These are phyloP conservation scores for Helianthus tuberosus DNA, from an alignment of 129 eudicot genomes.

Conservation along the genomic window DNA sequence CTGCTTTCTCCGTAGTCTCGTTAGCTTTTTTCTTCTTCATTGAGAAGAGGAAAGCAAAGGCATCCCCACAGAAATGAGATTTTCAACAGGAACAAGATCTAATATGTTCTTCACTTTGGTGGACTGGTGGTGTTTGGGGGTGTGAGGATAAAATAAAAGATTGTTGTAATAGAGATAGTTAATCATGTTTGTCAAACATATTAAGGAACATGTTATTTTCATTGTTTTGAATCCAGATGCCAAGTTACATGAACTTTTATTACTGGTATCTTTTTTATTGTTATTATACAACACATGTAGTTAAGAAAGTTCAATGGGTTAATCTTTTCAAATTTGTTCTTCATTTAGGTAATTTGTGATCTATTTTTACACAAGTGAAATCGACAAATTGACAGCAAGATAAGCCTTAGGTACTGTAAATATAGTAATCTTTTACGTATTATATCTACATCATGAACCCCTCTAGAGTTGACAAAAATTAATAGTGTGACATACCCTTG, in stretches of 20 bases:
- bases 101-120: background rate
- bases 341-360: too few species aligned
- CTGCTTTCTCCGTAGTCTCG: conserved; percentile 63
- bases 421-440: conserved; percentile 6
- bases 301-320: too few species aligned
- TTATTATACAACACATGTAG: too few species aligned
- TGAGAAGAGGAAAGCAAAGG: conserved; percentile 70
- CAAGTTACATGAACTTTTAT: conserved; percentile 14
- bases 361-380: too few species aligned
- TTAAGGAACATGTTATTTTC: background rate
- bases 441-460: conserved; percentile 18
- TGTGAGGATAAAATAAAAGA: conserved; percentile 13
- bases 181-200: conserved; percentile 5
- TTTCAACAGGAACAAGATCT: background rate
- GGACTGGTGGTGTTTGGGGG: conserved; percentile 14
- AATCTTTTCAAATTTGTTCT: too few species aligned
- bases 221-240: conserved; percentile 14
- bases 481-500: conserved; percentile 16
- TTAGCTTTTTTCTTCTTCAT: conserved; percentile 66
- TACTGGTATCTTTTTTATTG: background rate
- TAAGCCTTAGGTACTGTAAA: background rate
- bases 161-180: conserved; percentile 19
- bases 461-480: background rate
- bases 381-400: too few species aligned
- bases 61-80: conserved; percentile 43